Evolutionary conservation across 352 stramenopile genomes (phyloP).

Genomic region (Saprolegnia parasitica): DNA sequence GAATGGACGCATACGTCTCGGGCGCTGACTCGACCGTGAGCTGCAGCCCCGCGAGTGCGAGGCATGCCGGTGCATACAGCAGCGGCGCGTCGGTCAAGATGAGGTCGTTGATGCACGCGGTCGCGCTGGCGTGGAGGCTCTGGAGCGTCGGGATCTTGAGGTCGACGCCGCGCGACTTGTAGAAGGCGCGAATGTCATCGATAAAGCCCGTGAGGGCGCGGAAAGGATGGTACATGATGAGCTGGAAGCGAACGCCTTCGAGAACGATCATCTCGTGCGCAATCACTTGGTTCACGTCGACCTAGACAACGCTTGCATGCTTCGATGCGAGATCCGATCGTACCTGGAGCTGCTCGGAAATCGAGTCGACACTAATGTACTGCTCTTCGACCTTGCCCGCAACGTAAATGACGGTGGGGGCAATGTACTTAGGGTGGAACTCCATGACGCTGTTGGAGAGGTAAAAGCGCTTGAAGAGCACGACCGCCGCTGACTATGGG

Average conservation of each 20-base stretch:
- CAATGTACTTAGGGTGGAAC: slow-evolving; percentile 84
- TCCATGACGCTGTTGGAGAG: slow-evolving; percentile 86
- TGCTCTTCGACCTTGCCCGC: slow-evolving; percentile 88
- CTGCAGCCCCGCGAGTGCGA: slow-evolving; percentile 60
- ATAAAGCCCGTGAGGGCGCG: slow-evolving; percentile 75
- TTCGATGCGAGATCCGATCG: background rate
- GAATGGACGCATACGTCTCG: slow-evolving; percentile 1
- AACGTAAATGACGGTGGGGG: slow-evolving; percentile 82
- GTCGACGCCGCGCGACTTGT: slow-evolving; percentile 56
- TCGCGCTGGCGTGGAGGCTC: slow-evolving; percentile 71
- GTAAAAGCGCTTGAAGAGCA: slow-evolving; percentile 88
- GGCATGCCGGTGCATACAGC: slow-evolving; percentile 54
- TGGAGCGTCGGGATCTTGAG: slow-evolving; percentile 60
- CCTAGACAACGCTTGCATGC: slow-evolving; percentile 20
- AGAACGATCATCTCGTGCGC: slow-evolving; percentile 84
- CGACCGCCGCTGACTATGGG: slow-evolving; percentile 54
- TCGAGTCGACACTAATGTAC: slow-evolving; percentile 83
- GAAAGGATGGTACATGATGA: slow-evolving; percentile 88
- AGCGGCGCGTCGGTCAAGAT: slow-evolving; percentile 70
- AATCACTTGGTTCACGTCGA: slow-evolving; percentile 84
- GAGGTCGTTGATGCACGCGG: slow-evolving; percentile 67
- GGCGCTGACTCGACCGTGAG: slow-evolving; percentile 7
- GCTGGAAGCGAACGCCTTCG: slow-evolving; percentile 81
- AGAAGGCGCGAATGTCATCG: slow-evolving; percentile 71
- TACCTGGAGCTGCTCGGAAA: slow-evolving; percentile 64